Evolutionary conservation across 306 rosid genomes (phyloP).

Genomic region (Dryas drummondii): DNA sequence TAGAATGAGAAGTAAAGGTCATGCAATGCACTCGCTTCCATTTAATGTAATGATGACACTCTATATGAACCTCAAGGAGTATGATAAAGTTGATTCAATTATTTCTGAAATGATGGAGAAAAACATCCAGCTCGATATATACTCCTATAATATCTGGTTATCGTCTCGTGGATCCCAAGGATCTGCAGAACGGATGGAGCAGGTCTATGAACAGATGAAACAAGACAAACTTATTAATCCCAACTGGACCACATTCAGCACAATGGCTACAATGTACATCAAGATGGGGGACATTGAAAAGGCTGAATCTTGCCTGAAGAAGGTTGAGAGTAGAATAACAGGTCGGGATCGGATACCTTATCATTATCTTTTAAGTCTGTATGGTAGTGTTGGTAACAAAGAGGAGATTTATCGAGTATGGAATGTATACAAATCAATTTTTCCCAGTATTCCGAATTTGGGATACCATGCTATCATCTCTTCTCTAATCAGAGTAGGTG

Average conservation of each 20-base stretch:
- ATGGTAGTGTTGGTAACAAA: slow-evolving; percentile 71
- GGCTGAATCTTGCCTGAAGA: slow-evolving; percentile 78
- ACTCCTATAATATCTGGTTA: slow-evolving; percentile 90
- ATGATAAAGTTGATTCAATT: slow-evolving; percentile 66
- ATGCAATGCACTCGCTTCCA: slow-evolving; percentile 66
- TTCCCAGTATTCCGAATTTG: slow-evolving; percentile 76
- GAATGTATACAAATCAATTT: slow-evolving; percentile 63
- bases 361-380: slow-evolving; percentile 85
- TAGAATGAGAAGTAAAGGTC: slow-evolving; percentile 66
- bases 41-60: slow-evolving; percentile 97
- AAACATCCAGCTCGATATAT: slow-evolving; percentile 63
- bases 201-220: slow-evolving; percentile 76
- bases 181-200: slow-evolving; percentile 70
- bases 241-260: slow-evolving; percentile 91
- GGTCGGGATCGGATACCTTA: slow-evolving; percentile 85
- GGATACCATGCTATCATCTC: slow-evolving; percentile 84
- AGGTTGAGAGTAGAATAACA: slow-evolving; percentile 67
- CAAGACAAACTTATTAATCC: slow-evolving; percentile 61
- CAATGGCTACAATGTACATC: slow-evolving; percentile 85
- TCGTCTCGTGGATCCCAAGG: slow-evolving; percentile 82
- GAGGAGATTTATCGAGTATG: slow-evolving; percentile 84
- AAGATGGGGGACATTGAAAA: slow-evolving; percentile 69
- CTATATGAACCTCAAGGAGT: slow-evolving; percentile 78
- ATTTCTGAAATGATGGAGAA: slow-evolving; percentile 79
- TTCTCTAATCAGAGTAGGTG: slow-evolving; percentile 69